phyloP scores from a whole-genome alignment of 805 yeast species.

The Pichia rugopelliculosa region DNA sequence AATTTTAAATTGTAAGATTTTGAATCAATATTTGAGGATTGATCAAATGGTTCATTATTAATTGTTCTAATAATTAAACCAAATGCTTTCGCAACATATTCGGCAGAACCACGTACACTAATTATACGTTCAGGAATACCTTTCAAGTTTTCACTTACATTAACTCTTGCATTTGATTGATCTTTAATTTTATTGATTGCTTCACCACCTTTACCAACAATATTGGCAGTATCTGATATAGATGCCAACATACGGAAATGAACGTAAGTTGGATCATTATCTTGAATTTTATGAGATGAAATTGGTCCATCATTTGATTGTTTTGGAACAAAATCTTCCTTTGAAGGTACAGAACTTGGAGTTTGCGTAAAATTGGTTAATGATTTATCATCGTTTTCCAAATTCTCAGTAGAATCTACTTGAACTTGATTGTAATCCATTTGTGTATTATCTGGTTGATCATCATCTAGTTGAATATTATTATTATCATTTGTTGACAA shows the following conservation, averaged over 20 bases:
- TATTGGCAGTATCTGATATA: conserved; percentile 64
- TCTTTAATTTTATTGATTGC: conserved; percentile 57
- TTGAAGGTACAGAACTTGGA: conserved; percentile 5
- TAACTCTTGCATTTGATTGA: conserved; percentile 54
- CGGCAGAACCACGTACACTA: conserved; percentile 66
- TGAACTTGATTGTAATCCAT: neutral
- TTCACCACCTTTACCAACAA: conserved; percentile 81
- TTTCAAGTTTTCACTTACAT: conserved; percentile 64
- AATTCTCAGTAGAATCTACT: neutral
- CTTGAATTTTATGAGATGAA: conserved; percentile 16
- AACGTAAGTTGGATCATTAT: conserved; percentile 53
- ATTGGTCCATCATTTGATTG: conserved; percentile 14
- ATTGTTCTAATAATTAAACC: conserved; percentile 65
- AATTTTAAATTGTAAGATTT: conserved; percentile 50
- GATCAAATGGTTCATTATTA: conserved; percentile 57
- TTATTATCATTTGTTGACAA: conserved; percentile 10
- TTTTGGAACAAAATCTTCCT: conserved; percentile 1
- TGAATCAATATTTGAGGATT: conserved; percentile 50
- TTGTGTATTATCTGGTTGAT: neutral
- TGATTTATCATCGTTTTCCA: neutral
- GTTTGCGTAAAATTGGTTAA: neutral
- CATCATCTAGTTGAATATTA: neutral
- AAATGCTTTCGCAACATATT: conserved; percentile 73
- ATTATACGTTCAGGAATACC: conserved; percentile 71
- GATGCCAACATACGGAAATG: conserved; percentile 69